Evolutionary conservation across 106 monocot genomes (phyloP).

Genomic region (Phalaenopsis equestris): DNA sequence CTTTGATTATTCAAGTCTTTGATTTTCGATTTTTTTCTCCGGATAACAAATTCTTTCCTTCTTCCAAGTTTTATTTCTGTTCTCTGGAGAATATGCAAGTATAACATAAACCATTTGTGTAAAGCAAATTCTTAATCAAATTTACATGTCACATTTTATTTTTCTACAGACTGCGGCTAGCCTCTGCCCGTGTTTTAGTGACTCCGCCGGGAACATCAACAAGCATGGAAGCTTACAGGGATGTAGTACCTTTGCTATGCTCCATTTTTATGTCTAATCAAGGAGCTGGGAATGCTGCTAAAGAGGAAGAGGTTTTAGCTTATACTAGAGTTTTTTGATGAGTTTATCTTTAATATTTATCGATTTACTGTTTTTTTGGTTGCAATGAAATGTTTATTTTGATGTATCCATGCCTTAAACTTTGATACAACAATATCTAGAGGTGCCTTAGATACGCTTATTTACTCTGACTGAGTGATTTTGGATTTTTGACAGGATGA

Average conservation of each 20-base stretch:
- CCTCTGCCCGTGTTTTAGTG: slow-evolving; percentile 34
- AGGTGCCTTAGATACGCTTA: neutral
- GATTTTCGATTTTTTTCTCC: neutral
- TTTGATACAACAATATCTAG: no score
- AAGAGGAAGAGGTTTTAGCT: slow-evolving; percentile 19
- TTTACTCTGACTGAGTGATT: no score
- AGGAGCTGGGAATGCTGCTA: slow-evolving; percentile 34
- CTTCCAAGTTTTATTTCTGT: no score
- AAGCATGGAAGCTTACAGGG: slow-evolving; percentile 21
- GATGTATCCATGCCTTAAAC: no score
- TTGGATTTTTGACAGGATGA: no score
- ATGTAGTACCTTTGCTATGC: slow-evolving; percentile 59
- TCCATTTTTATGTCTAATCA: slow-evolving; percentile 60
- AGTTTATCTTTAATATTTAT: neutral
- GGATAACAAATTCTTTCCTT: no score
- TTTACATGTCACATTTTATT: neutral
- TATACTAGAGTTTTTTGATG: slow-evolving; percentile 25
- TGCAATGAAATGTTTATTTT: neutral
- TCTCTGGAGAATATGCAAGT: no score
- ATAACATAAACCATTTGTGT: neutral
- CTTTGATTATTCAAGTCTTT: neutral
- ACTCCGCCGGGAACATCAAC: slow-evolving; percentile 16
- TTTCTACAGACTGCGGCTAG: slow-evolving; percentile 50
- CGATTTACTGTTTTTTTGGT: neutral
- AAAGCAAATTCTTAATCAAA: neutral